These are phyloP conservation scores for Skeletonema tropicum DNA, from an alignment of 108 stramenopile genomes.

Conservation along the genomic window DNA sequence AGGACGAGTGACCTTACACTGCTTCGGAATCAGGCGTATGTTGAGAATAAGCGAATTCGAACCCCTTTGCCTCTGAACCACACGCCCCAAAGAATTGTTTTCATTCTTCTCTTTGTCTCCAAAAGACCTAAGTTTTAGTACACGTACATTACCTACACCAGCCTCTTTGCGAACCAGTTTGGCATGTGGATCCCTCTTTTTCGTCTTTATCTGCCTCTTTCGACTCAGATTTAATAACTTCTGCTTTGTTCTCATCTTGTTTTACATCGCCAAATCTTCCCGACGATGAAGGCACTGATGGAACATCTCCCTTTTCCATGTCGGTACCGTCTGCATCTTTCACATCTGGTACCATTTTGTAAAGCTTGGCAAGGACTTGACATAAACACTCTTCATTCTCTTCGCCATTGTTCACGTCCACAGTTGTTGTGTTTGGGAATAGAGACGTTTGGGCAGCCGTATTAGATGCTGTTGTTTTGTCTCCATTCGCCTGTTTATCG, in stretches of 20 bases:
- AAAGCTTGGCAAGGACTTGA: slow-evolving; percentile 66
- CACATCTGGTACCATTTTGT: slow-evolving; percentile 46
- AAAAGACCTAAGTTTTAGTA: slow-evolving; percentile 42
- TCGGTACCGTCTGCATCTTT: slow-evolving; percentile 13
- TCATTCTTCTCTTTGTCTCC: slow-evolving; percentile 3
- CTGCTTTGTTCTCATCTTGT: slow-evolving; percentile 7
- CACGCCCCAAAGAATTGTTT: slow-evolving; percentile 32
- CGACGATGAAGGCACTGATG: slow-evolving; percentile 41
- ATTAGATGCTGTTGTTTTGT: not conserved
- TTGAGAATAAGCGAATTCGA: slow-evolving; percentile 73
- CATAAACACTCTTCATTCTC: slow-evolving; percentile 63
- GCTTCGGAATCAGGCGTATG: slow-evolving; percentile 44
- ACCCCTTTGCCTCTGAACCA: slow-evolving; percentile 78
- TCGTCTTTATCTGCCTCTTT: slow-evolving; percentile 10
- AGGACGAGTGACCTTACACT: slow-evolving; percentile 37
- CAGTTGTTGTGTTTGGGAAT: slow-evolving; percentile 14
- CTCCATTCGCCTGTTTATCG: not conserved
- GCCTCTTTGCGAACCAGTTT: slow-evolving; percentile 66
- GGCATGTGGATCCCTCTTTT: slow-evolving; percentile 5
- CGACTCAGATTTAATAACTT: slow-evolving; percentile 1
- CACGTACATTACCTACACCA: slow-evolving; percentile 76
- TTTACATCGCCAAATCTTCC: slow-evolving; percentile 41
- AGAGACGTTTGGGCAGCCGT: slow-evolving; percentile 10
- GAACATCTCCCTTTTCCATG: slow-evolving; percentile 23
- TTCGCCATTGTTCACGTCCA: slow-evolving; percentile 59